These are phyloP conservation scores for Cladosporium phlei DNA, from an alignment of 2,329 filamentous ascomycete genomes.

Conservation along the genomic window DNA sequence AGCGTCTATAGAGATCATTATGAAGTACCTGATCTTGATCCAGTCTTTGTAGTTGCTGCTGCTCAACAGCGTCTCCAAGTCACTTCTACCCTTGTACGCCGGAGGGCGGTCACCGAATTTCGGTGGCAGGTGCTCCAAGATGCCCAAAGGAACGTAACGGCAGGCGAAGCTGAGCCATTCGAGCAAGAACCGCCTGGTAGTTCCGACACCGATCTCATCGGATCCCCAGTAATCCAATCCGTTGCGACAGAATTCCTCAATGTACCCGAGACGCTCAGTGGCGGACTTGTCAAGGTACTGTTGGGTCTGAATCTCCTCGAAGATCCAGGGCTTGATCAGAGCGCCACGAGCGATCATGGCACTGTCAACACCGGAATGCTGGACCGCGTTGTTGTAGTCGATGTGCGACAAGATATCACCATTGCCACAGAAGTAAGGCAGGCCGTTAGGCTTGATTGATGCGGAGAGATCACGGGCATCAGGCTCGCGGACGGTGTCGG, in stretches of 20 bases:
- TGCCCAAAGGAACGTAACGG: slow-evolving; percentile 83
- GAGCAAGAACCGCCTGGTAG: slow-evolving; percentile 83
- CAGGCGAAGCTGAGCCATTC: slow-evolving; percentile 94
- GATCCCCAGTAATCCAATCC: slow-evolving; percentile 93
- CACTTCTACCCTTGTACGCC: slow-evolving; percentile 74
- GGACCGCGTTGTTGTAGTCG: slow-evolving; percentile 76
- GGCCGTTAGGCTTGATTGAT: slow-evolving; percentile 54
- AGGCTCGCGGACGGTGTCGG: slow-evolving; percentile 73
- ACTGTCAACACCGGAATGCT: slow-evolving; percentile 76
- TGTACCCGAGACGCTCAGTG: slow-evolving; percentile 73
- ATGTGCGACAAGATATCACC: slow-evolving; percentile 92
- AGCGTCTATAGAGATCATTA: no score
- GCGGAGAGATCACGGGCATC: slow-evolving; percentile 70
- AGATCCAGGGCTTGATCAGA: slow-evolving; percentile 96
- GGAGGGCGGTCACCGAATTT: slow-evolving; percentile 85
- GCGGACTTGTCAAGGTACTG: slow-evolving; percentile 96
- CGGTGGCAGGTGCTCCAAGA: slow-evolving; percentile 84
- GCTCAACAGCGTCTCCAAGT: slow-evolving; percentile 87
- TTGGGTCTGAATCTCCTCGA: slow-evolving; percentile 86
- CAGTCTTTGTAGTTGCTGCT: slow-evolving; percentile 94
- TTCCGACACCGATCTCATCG: slow-evolving; percentile 88
- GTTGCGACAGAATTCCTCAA: slow-evolving; percentile 86
- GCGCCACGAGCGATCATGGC: slow-evolving; percentile 97
- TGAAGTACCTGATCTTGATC: slow-evolving; percentile 89
- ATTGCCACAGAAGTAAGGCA: slow-evolving; percentile 82